Evolutionary conservation across 768 basidiomycete genomes (phyloP), one percentile per base, ranked within the genome.

Genomic region (Lentinula sp.): DNA sequence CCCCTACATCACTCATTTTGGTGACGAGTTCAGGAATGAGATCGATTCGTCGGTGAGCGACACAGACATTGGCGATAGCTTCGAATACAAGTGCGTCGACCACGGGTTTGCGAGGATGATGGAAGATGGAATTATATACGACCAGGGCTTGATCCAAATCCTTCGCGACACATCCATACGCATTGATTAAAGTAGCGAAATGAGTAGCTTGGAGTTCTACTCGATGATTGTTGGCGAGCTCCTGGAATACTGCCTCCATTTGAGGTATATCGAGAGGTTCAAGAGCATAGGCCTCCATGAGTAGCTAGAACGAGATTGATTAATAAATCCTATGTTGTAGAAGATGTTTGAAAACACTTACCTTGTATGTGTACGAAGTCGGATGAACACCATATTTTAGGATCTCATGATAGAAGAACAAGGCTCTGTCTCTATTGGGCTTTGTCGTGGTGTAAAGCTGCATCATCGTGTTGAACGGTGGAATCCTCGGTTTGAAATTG

Each of bases 401-500:
- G 72, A 99, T 78, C 67, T 83, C 78, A 52, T 88, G 70, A 71
- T 89, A 89, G 71, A 87, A 98, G 66, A 82, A 78, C 31, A 98
- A 73, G 16, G 88, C 91, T 51, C 86, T 82, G 31, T 81, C 81
- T 57, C 94, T 84, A 64, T 92, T 88, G 1, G 94, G 96, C 71
- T 90, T 91, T n/a, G 90, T 94, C 59, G 88, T 85, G 53, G 89
- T 88, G 74, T 93, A 95, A 67, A 96, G 79, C 71, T 99, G 97
- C 84, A 99, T 98, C 95, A 99, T 97, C 37, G 90, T 95, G 76
- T 99, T 99, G 80, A 87, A 99, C 0, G 96, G 96, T 18, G 96
- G 97, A 1, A 97, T 87, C 6, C 95, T 81, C 8, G 95, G 88
- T 74, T 81, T 88, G 80, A 94, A 98, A 65, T 87, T 88, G 39